phyloP scores from a whole-genome alignment of 129 eudicot genomes.

The Scalesia atractyloides region DNA sequence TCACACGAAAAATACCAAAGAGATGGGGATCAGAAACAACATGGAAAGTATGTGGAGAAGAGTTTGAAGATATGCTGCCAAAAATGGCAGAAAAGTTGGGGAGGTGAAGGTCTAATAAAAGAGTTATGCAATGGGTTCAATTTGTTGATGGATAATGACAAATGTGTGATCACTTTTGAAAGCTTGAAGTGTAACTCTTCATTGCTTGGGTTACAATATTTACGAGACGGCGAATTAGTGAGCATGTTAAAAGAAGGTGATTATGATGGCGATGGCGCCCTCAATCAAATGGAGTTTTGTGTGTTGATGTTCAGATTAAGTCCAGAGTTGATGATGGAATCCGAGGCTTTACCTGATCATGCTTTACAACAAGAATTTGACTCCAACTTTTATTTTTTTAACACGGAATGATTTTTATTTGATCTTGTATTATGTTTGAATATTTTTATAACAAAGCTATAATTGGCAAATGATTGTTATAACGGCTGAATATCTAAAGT shows the following conservation, averaged over 20 bases:
- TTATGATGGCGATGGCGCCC: conserved; percentile 51
- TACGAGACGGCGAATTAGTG: conserved; percentile 47
- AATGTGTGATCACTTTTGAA: conserved; percentile 56
- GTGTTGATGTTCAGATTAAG: conserved; percentile 68
- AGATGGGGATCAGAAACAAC: conserved; percentile 36
- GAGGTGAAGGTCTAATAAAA: conserved; percentile 49
- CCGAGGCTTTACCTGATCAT: conserved; percentile 49
- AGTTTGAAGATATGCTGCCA: conserved; percentile 54
- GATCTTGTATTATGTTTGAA: background rate
- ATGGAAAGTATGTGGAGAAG: conserved; percentile 18
- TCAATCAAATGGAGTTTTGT: conserved; percentile 63
- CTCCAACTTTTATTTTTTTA: background rate
- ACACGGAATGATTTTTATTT: background rate
- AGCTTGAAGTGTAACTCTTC: conserved; percentile 57
- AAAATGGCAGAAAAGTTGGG: conserved; percentile 57
- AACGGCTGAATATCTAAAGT: background rate
- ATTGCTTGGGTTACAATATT: conserved; percentile 42
- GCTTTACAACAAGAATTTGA: conserved; percentile 46
- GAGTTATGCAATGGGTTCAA: conserved; percentile 62
- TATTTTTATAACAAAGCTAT: background rate
- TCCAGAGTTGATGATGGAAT: conserved; percentile 47
- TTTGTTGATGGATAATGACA: conserved; percentile 50
- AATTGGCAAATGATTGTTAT: background rate
- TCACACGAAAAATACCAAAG: background rate
- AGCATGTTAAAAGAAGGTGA: conserved; percentile 62